Conservation (phyloP, 805 yeast species). For the Hanseniaspora guilliermondii region DNA sequence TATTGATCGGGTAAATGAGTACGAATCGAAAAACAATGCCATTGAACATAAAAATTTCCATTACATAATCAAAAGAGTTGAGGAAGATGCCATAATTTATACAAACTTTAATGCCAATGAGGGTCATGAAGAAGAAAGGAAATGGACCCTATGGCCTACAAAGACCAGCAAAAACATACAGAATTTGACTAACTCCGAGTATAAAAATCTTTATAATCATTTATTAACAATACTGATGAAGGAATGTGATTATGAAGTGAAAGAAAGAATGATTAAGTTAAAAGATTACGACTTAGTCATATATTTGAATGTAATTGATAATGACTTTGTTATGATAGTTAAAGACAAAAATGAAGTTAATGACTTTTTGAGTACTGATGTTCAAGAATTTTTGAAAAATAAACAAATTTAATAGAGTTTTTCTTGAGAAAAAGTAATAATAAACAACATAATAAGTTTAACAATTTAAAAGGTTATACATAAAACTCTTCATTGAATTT, state of each 20-base stretch:
- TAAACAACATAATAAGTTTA: no score
- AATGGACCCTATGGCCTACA: not conserved
- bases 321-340: conserved; percentile 4
- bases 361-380: not conserved
- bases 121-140: not conserved
- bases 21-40: not conserved
- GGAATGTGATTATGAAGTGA: not conserved
- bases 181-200: not conserved
- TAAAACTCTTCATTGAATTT: not conserved
- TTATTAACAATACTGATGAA: conserved; percentile 1
- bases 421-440: no score
- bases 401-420: not conserved
- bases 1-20: not conserved
- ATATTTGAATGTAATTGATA: not conserved
- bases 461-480: not conserved
- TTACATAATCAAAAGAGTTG: not conserved
- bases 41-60: not conserved
- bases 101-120: not conserved
- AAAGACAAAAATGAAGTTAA: conserved; percentile 1
- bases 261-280: conserved; percentile 7
- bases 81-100: not conserved
- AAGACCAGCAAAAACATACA: not conserved
- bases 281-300: conserved; percentile 10
- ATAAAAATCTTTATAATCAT: not conserved
- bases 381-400: not conserved